A percentile compares a stretch with the other conserved stretches of the same genome.
Evolutionary conservation across 352 stramenopile species (phyloP).

Genomic region (Blastocystis sp.): DNA sequence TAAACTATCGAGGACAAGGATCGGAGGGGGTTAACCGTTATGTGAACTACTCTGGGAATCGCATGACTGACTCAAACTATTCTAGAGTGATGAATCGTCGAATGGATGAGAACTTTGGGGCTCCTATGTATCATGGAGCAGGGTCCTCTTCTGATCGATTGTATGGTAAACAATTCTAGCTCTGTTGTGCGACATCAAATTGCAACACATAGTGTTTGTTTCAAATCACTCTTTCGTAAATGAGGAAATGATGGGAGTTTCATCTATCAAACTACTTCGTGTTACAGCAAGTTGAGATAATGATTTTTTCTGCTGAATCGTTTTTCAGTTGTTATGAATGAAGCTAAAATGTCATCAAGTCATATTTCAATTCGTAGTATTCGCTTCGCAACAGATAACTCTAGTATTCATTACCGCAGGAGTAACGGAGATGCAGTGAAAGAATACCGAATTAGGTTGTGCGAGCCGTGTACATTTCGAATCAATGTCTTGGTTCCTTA

Average conservation of each 20-base stretch:
- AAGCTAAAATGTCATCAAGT: not conserved
- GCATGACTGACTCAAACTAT: not conserved
- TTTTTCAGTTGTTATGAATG: not conserved
- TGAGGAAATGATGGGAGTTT: not conserved
- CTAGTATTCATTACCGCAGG: not conserved
- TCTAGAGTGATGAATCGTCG: not conserved
- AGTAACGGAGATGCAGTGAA: conserved; percentile 5
- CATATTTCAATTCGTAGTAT: conserved; percentile 27
- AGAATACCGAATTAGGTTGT: conserved; percentile 24
- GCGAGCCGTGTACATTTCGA: conserved; percentile 47
- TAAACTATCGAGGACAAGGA: not conserved
- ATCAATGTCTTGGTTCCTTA: conserved; percentile 61
- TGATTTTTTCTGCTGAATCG: not conserved
- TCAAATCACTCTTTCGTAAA: no score
- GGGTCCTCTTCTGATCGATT: no score
- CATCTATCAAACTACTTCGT: not conserved
- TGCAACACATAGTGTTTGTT: no score
- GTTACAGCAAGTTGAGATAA: not conserved
- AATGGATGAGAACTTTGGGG: not conserved
- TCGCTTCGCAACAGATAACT: conserved; percentile 1
- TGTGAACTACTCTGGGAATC: not conserved
- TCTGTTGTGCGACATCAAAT: no score
- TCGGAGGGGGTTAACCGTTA: not conserved
- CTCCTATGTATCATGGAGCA: not conserved
- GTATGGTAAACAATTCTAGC: no score